These are phyloP conservation scores for Coemansia sp. DNA, from an alignment of 192 early-diverging fungal species.

Conservation along the genomic window DNA sequence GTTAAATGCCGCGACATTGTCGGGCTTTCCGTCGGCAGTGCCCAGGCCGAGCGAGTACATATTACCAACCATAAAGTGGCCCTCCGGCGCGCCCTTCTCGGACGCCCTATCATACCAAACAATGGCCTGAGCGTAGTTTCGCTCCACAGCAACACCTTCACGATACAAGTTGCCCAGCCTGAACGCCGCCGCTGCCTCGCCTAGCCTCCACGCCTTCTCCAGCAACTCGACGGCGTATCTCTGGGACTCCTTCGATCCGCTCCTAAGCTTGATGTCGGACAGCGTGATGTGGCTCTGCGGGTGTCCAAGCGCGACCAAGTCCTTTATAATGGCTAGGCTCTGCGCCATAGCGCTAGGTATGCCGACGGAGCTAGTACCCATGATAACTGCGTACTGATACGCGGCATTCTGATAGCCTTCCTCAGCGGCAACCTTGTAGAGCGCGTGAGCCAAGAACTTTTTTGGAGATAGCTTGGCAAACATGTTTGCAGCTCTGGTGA, in stretches of 20 bases:
- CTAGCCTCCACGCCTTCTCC: conserved; percentile 14
- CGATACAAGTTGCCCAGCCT: conserved; percentile 31
- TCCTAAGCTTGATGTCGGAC: conserved; percentile 14
- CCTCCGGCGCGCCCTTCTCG: conserved; percentile 9
- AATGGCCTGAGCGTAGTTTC: conserved; percentile 11
- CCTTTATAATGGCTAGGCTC: conserved; percentile 15
- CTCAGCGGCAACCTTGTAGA: conserved; percentile 49
- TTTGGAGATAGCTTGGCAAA: conserved; percentile 13
- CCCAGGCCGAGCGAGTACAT: conserved; percentile 24
- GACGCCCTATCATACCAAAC: conserved; percentile 27
- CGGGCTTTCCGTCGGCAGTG: conserved; percentile 13
- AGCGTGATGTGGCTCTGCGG: conserved; percentile 16
- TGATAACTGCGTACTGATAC: conserved; percentile 24
- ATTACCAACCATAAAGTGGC: conserved; percentile 30
- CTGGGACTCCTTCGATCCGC: neutral
- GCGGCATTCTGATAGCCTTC: conserved; percentile 33
- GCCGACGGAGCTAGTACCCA: conserved; percentile 12
- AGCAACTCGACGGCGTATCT: conserved; percentile 16
- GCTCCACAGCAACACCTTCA: neutral
- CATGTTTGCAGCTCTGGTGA: conserved; percentile 19
- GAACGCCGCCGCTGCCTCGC: conserved; percentile 14
- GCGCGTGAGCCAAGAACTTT: conserved; percentile 26
- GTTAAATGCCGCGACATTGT: conserved; percentile 17
- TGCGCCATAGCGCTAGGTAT: neutral
- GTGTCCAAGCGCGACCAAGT: conserved; percentile 17